phyloP scores from a whole-genome alignment of 352 stramenopile species.

The Globisporangium lucens region DNA sequence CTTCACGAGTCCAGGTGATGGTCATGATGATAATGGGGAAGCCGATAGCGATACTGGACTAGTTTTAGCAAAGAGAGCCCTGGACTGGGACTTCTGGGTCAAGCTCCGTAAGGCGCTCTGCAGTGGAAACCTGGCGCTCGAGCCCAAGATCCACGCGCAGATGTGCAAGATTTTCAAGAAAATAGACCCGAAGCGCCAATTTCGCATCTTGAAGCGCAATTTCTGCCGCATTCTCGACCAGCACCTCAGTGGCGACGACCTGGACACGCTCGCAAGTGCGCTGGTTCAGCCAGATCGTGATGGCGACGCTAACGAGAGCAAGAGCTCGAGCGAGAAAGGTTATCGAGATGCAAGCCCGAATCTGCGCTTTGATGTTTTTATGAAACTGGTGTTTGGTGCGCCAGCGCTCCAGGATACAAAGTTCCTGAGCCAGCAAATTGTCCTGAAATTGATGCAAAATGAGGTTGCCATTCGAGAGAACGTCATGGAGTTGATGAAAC shows the following conservation, averaged over 20 bases:
- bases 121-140: constrained; percentile 16
- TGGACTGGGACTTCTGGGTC: constrained; percentile 39
- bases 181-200: constrained; percentile 33
- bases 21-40: neutral
- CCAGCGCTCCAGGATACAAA: constrained; percentile 27
- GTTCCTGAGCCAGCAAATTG: constrained; percentile 16
- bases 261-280: constrained; percentile 24
- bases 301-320: neutral
- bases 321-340: neutral
- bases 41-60: neutral
- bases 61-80: constrained; percentile 11
- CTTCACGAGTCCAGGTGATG: constrained; percentile 16
- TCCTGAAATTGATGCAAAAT: constrained; percentile 21
- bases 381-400: constrained; percentile 47
- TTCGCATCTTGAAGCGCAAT: constrained; percentile 31
- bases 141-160: constrained; percentile 38
- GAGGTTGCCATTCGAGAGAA: constrained; percentile 14
- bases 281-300: constrained; percentile 11
- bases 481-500: constrained; percentile 19
- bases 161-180: constrained; percentile 53
- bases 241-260: constrained; percentile 34
- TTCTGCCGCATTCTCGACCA: constrained; percentile 53
- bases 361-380: constrained; percentile 52
- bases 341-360: neutral
- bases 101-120: constrained; percentile 35